A percentile compares a stretch with the other conserved stretches of the same genome.
These are phyloP conservation scores for Butyriboletus loyo DNA, from an alignment of 768 basidiomycete genomes.

Conservation along the genomic window DNA sequence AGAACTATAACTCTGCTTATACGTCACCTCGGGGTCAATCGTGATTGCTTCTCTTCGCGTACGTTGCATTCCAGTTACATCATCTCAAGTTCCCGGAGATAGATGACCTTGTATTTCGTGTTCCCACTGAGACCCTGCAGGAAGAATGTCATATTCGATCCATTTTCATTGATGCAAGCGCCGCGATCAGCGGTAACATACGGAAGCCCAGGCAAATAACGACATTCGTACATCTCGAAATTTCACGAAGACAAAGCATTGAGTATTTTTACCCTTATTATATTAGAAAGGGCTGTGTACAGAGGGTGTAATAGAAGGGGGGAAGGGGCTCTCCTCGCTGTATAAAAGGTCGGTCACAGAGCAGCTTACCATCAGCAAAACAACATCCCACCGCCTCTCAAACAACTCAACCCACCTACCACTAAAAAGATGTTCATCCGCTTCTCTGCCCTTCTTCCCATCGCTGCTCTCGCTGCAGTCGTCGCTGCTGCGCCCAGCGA, in stretches of 20 bases:
- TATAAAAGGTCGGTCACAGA: constrained; percentile 3
- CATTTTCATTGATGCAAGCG: not conserved
- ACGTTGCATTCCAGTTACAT: not conserved
- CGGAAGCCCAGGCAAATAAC: too few relatives aligned
- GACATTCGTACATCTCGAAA: too few relatives aligned
- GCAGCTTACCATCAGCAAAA: not conserved
- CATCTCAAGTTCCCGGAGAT: too few relatives aligned
- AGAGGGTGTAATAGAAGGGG: not conserved
- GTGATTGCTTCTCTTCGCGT: not conserved
- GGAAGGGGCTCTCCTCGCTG: too few relatives aligned
- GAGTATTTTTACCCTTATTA: too few relatives aligned
- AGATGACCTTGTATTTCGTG: too few relatives aligned
- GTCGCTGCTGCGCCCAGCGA: constrained; percentile 2
- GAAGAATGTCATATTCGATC: not conserved
- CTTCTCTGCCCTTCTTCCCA: too few relatives aligned
- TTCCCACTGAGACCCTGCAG: too few relatives aligned
- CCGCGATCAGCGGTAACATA: too few relatives aligned
- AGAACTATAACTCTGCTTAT: not conserved
- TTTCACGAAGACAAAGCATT: too few relatives aligned
- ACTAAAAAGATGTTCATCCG: constrained; percentile 4
- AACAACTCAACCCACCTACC: not conserved
- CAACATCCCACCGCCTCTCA: too few relatives aligned
- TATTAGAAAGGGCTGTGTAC: not conserved
- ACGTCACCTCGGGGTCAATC: not conserved
- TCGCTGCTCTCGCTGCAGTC: not conserved